Conservation (phyloP, 192 early-diverging fungal species). For the Entomortierella parvispora region DNA sequence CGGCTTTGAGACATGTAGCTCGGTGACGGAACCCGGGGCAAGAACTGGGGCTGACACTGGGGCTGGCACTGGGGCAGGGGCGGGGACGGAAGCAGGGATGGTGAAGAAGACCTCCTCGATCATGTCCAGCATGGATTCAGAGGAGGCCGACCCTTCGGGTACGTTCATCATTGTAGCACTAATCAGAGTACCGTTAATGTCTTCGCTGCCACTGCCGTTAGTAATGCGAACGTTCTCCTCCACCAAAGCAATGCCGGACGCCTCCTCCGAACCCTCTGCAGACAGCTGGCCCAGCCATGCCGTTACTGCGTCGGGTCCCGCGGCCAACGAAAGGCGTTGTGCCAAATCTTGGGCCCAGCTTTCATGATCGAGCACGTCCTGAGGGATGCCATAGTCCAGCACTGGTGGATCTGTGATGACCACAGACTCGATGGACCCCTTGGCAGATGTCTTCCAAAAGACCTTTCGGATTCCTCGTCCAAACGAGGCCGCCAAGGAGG, state of each 20-base stretch:
- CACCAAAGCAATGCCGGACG: not conserved
- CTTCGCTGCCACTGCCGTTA: not conserved
- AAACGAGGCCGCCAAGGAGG: slow-evolving; percentile 37
- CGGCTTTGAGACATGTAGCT: not conserved
- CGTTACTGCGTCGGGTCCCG: slow-evolving; percentile 21
- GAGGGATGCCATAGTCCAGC: slow-evolving; percentile 37
- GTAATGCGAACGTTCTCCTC: not conserved
- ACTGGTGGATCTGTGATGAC: slow-evolving; percentile 28
- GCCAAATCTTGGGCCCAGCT: slow-evolving; percentile 46
- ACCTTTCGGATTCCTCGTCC: slow-evolving; percentile 47
- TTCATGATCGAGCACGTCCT: slow-evolving; percentile 43
- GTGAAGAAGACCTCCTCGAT: slow-evolving; percentile 35
- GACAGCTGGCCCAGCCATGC: slow-evolving; percentile 43
- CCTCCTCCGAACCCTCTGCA: not conserved
- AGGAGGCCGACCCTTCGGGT: slow-evolving; percentile 3
- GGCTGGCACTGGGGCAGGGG: not conserved
- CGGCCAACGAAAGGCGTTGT: slow-evolving; percentile 21
- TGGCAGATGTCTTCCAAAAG: slow-evolving; percentile 35
- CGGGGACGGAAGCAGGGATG: not conserved
- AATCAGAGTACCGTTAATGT: too few relatives aligned
- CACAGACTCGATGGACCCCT: slow-evolving; percentile 15
- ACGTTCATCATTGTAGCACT: not conserved
- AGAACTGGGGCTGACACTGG: not conserved
- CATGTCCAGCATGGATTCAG: not conserved
- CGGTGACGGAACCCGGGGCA: not conserved